Conservation (phyloP, 176 grass and related monocot species). For the Melocanna baccifera region DNA sequence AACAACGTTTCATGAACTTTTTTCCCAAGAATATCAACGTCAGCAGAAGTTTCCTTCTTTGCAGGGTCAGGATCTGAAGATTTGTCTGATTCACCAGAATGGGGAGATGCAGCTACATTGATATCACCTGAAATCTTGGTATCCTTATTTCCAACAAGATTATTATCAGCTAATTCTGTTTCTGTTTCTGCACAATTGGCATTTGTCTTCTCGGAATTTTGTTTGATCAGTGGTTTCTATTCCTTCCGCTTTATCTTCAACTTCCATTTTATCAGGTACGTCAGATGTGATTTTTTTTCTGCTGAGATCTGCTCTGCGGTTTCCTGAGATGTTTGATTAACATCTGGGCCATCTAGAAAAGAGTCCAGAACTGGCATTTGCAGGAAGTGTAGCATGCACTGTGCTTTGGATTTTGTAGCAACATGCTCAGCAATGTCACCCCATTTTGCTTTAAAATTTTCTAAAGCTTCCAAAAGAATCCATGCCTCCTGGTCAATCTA, state of each 20-base stretch:
- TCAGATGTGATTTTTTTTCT: conserved; percentile 18
- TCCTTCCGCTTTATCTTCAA: conserved; percentile 36
- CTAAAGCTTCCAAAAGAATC: conserved; percentile 79
- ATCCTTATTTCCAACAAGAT: conserved; percentile 28
- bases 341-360: conserved; percentile 36
- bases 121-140: not conserved
- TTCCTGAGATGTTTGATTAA: conserved; percentile 15
- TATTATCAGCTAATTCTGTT: conserved; percentile 17
- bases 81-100: conserved; percentile 18
- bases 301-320: conserved; percentile 23
- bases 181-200: conserved; percentile 9
- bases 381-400: conserved; percentile 80
- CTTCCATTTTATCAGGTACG: conserved; percentile 44
- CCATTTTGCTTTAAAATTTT: conserved; percentile 79
- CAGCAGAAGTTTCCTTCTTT: not conserved
- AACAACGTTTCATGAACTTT: conserved; percentile 38
- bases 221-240: conserved; percentile 31
- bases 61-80: conserved; percentile 13
- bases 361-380: conserved; percentile 66
- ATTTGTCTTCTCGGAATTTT: conserved; percentile 30
- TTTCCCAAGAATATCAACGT: conserved; percentile 19
- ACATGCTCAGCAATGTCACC: conserved; percentile 87
- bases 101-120: not conserved
- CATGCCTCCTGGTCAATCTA: conserved; percentile 77
- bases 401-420: conserved; percentile 81